These are phyloP conservation scores for Botrytis fragariae DNA, from an alignment of 2,329 filamentous ascomycete genomes.

Conservation along the genomic window DNA sequence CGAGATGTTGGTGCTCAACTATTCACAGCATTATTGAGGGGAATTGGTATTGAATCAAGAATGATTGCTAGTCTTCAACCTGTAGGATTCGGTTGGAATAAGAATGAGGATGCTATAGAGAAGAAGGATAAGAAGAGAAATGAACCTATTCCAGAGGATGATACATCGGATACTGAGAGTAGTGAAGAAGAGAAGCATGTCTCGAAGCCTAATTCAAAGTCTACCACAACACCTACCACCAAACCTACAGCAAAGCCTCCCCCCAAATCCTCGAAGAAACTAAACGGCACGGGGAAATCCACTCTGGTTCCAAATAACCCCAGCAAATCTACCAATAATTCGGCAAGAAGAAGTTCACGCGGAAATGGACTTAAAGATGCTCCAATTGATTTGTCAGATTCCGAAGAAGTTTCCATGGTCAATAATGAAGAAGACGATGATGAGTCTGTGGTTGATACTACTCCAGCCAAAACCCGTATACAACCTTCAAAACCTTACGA, in stretches of 20 bases:
- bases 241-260: conserved; percentile 18
- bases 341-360: conserved; percentile 29
- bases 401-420: conserved; percentile 49
- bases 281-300: conserved; percentile 28
- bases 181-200: conserved; percentile 17
- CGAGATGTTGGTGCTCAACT: conserved; percentile 85
- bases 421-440: conserved; percentile 50
- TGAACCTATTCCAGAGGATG: conserved; percentile 39
- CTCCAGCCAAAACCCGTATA: conserved; percentile 26
- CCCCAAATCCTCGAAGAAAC: conserved; percentile 27
- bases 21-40: conserved; percentile 81
- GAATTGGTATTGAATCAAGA: conserved; percentile 75
- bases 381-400: conserved; percentile 47
- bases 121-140: conserved; percentile 34
- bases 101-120: conserved; percentile 71
- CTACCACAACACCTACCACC: background rate
- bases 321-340: conserved; percentile 27
- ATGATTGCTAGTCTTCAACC: conserved; percentile 84
- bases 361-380: conserved; percentile 35
- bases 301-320: conserved; percentile 24
- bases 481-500: conserved; percentile 57
- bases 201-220: conserved; percentile 12
- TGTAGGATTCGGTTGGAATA: conserved; percentile 86
- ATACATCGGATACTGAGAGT: conserved; percentile 37
- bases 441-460: conserved; percentile 57